phyloP scores from a whole-genome alignment of 176 grass and related monocot genomes.

The Oryza glumipatula region DNA sequence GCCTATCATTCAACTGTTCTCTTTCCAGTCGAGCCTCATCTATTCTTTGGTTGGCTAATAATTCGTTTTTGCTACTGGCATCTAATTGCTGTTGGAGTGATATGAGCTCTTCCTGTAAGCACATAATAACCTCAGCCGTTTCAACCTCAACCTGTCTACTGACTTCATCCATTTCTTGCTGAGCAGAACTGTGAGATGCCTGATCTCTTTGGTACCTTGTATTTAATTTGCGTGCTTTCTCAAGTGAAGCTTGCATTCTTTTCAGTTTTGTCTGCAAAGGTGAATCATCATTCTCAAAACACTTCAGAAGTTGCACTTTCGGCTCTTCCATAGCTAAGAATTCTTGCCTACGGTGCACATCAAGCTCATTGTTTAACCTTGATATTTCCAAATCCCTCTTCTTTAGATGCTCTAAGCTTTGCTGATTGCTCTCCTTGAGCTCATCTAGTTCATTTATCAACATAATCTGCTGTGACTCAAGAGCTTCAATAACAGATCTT shows the following conservation, averaged over 20 bases:
- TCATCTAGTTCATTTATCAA: slow-evolving; percentile 79
- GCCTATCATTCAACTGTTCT: slow-evolving; percentile 51
- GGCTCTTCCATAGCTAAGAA: slow-evolving; percentile 46
- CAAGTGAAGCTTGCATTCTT: slow-evolving; percentile 94
- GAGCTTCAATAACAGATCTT: slow-evolving; percentile 82
- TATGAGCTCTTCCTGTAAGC: slow-evolving; percentile 81
- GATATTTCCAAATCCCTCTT: slow-evolving; percentile 49
- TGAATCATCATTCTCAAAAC: slow-evolving; percentile 73
- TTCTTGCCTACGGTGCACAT: slow-evolving; percentile 18
- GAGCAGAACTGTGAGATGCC: slow-evolving; percentile 67
- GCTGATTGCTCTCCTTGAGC: slow-evolving; percentile 55
- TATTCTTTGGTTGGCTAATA: slow-evolving; percentile 53
- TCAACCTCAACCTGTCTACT: slow-evolving; percentile 86
- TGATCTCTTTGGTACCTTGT: slow-evolving; percentile 63
- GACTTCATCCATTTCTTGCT: slow-evolving; percentile 93
- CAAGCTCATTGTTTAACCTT: slow-evolving; percentile 56
- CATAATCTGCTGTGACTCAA: slow-evolving; percentile 73
- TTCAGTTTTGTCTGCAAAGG: slow-evolving; percentile 81
- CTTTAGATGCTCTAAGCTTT: slow-evolving; percentile 43
- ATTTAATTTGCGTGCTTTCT: slow-evolving; percentile 69
- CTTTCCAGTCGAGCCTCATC: slow-evolving; percentile 52
- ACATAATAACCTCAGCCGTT: slow-evolving; percentile 94
- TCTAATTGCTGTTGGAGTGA: slow-evolving; percentile 63
- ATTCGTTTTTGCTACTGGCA: slow-evolving; percentile 56
- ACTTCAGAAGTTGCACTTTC: slow-evolving; percentile 51